These are phyloP conservation scores for Aspergillus clavatus DNA, from an alignment of 2,329 filamentous ascomycete genomes.

Conservation along the genomic window DNA sequence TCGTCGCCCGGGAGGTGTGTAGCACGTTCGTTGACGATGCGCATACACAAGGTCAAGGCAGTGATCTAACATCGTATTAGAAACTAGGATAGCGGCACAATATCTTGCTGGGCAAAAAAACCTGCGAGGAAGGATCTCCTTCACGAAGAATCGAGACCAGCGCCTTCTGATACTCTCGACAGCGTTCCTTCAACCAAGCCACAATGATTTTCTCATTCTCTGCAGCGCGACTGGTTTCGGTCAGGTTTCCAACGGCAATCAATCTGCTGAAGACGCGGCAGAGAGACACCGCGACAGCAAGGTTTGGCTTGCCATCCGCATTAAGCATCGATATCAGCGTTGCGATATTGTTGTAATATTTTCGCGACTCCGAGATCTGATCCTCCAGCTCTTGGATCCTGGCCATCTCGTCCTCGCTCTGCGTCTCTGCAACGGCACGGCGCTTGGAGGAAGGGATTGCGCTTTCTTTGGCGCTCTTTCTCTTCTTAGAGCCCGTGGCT, in stretches of 20 bases:
- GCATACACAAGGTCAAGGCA: constrained; percentile 75
- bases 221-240: constrained; percentile 58
- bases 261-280: constrained; percentile 83
- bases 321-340: constrained; percentile 61
- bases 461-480: constrained; percentile 35
- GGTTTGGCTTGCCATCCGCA: constrained; percentile 51
- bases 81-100: too few relatives aligned
- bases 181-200: constrained; percentile 71
- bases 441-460: constrained; percentile 39
- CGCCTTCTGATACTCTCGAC: constrained; percentile 63
- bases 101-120: too few relatives aligned
- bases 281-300: constrained; percentile 71
- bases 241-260: constrained; percentile 67
- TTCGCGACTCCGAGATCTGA: constrained; percentile 77
- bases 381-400: constrained; percentile 71
- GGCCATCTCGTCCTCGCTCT: constrained; percentile 52
- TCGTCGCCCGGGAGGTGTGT: constrained; percentile 57
- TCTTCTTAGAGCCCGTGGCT: constrained; percentile 33
- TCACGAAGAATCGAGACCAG: constrained; percentile 58
- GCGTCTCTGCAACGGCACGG: constrained; percentile 45
- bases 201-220: constrained; percentile 72
- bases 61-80: constrained; percentile 53
- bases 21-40: constrained; percentile 73
- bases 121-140: constrained; percentile 55
- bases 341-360: constrained; percentile 87